Percentiles rank a stretch among this genome's conserved stretches.
These are phyloP conservation scores for Flueggea neowawraea DNA, from an alignment of 441 rosid genomes.

Conservation along the genomic window DNA sequence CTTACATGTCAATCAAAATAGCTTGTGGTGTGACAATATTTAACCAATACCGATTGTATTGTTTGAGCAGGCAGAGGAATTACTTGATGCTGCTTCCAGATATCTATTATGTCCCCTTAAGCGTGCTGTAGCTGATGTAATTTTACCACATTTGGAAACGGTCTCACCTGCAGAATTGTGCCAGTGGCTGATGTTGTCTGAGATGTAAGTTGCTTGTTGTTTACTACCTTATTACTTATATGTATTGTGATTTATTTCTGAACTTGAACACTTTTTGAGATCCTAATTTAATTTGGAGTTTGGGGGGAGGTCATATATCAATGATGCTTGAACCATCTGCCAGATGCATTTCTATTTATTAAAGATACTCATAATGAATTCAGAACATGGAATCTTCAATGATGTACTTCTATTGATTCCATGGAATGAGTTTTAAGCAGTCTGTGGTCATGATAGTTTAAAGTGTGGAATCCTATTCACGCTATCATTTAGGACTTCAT, in stretches of 20 bases:
- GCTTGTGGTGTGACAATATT: conserved; percentile 2
- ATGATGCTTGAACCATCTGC: too few relatives aligned
- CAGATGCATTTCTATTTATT: too few relatives aligned
- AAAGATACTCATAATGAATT: too few relatives aligned
- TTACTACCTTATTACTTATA: neutral
- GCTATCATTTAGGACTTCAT: too few relatives aligned
- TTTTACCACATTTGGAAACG: conserved; percentile 79
- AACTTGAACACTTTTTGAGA: neutral
- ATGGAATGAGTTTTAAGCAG: too few relatives aligned
- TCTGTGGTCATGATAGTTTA: too few relatives aligned
- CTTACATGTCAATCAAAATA: conserved; percentile 5
- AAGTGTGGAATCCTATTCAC: too few relatives aligned
- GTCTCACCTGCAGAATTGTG: conserved; percentile 84
- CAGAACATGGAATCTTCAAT: too few relatives aligned
- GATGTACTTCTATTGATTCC: too few relatives aligned
- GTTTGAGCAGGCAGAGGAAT: conserved; percentile 77
- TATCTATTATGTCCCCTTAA: conserved; percentile 89
- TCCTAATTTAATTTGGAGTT: too few relatives aligned
- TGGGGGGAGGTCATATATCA: too few relatives aligned
- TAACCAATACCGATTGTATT: conserved; percentile 10
- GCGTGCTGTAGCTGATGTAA: conserved; percentile 93
- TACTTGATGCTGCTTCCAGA: conserved; percentile 97
- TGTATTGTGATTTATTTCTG: conserved; percentile 10
- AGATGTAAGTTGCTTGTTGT: conserved; percentile 54
- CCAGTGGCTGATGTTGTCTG: conserved; percentile 86